A percentile compares a stretch with the other conserved stretches of the same genome.
Conservation (phyloP, 768 basidiomycete species). For the Leccinum disarticulatum region DNA sequence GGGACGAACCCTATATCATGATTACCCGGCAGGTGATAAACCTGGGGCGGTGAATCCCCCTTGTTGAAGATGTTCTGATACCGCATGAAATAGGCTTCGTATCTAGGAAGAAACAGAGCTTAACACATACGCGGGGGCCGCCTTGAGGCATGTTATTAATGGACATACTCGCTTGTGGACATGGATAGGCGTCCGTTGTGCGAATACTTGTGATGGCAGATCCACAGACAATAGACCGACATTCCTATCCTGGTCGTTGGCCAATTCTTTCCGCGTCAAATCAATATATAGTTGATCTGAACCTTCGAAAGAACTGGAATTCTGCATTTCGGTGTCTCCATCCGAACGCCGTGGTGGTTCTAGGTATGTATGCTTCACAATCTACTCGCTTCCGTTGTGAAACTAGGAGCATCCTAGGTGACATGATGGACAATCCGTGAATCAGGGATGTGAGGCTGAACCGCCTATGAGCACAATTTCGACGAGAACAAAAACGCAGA, state of each 20-base stretch:
- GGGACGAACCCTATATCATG: slow-evolving; percentile 76
- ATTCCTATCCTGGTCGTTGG: slow-evolving; percentile 66
- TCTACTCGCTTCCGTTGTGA: neutral
- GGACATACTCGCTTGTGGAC: slow-evolving; percentile 65
- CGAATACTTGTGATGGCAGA: slow-evolving; percentile 76
- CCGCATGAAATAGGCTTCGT: slow-evolving; percentile 62
- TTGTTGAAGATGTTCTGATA: slow-evolving; percentile 71
- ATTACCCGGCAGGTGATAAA: slow-evolving; percentile 84
- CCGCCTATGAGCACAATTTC: neutral
- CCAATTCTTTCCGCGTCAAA: slow-evolving; percentile 56
- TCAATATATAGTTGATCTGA: slow-evolving; percentile 72
- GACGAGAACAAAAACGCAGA: slow-evolving; percentile 11
- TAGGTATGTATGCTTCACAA: slow-evolving; percentile 45
- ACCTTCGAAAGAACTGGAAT: slow-evolving; percentile 84
- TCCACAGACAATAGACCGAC: slow-evolving; percentile 79
- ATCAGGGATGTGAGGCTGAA: slow-evolving; percentile 19
- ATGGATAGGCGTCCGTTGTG: slow-evolving; percentile 64
- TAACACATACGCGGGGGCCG: slow-evolving; percentile 1
- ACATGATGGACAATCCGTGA: slow-evolving; percentile 74
- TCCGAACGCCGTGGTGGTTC: slow-evolving; percentile 76
- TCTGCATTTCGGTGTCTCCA: slow-evolving; percentile 49
- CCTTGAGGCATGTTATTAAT: neutral
- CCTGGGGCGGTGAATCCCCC: slow-evolving; percentile 43
- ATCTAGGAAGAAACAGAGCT: slow-evolving; percentile 48
- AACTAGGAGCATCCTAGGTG: slow-evolving; percentile 32